Evolutionary conservation across 2,329 filamentous ascomycete genomes (phyloP).

Genomic region (Aciculosporium take): DNA sequence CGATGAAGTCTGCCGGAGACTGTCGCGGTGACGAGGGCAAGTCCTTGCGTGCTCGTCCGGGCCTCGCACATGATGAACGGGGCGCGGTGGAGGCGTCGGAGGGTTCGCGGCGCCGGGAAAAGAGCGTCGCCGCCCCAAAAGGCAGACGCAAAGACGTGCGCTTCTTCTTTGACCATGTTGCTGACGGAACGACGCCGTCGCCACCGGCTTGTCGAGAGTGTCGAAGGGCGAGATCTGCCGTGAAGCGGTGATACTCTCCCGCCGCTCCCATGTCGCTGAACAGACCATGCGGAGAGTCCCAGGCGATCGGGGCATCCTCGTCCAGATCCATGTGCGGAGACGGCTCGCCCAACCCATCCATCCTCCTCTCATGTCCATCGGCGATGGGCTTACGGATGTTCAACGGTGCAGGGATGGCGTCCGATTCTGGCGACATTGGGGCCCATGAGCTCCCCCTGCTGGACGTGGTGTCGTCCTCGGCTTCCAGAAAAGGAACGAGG

Average conservation of each 20-base stretch:
- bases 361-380: conserved; percentile 4
- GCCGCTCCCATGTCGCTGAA: conserved; percentile 18
- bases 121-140: conserved; percentile 14
- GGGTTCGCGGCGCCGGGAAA: conserved; percentile 14
- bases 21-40: background rate
- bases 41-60: background rate
- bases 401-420: conserved; percentile 6
- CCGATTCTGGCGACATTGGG: conserved; percentile 9
- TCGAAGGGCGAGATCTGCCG: conserved; percentile 17
- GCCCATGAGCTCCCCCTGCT: conserved; percentile 12
- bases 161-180: conserved; percentile 4
- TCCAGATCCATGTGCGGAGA: conserved; percentile 1
- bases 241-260: conserved; percentile 22
- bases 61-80: background rate
- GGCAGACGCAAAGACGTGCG: conserved; percentile 12
- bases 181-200: background rate
- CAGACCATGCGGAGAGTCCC: conserved; percentile 13
- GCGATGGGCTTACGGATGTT: conserved; percentile 2
- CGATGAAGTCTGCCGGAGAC: background rate
- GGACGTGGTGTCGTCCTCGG: conserved; percentile 9
- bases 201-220: background rate
- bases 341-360: background rate
- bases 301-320: conserved; percentile 5
- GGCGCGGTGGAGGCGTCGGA: conserved; percentile 7
- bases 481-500: conserved; percentile 9